phyloP scores from a whole-genome alignment of 257 asterid genomes.

The Jacaranda mimosifolia region DNA sequence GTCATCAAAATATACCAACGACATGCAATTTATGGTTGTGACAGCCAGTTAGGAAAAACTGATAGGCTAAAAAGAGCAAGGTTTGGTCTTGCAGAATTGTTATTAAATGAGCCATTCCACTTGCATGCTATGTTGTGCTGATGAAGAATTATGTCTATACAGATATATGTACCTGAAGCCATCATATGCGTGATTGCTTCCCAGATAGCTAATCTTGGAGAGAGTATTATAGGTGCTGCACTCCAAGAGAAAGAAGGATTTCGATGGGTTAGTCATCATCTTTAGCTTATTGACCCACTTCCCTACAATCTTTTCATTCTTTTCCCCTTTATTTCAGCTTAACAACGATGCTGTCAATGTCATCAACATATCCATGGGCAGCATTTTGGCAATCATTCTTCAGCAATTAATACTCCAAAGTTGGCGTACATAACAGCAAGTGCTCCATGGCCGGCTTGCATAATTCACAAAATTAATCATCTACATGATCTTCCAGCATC shows the following conservation, averaged over 20 bases:
- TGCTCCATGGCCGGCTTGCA: too few relatives aligned
- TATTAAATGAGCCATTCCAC: conserved; percentile 24
- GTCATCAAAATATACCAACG: not conserved
- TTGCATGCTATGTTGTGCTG: not conserved
- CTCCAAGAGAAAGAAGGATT: conserved; percentile 62
- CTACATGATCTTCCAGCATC: too few relatives aligned
- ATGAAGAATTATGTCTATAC: conserved; percentile 35
- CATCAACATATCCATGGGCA: conserved; percentile 85
- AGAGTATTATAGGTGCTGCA: conserved; percentile 90
- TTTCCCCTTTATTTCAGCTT: conserved; percentile 43
- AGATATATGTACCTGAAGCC: conserved; percentile 67
- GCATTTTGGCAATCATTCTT: conserved; percentile 79
- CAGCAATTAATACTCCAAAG: conserved; percentile 51
- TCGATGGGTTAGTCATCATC: conserved; percentile 49
- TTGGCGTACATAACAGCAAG: conserved; percentile 9
- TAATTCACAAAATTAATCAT: too few relatives aligned
- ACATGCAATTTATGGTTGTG: not conserved
- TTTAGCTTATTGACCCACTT: conserved; percentile 16
- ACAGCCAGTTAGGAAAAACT: not conserved
- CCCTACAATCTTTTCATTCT: not conserved
- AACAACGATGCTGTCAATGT: conserved; percentile 87
- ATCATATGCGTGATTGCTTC: conserved; percentile 78
- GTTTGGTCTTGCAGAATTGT: not conserved
- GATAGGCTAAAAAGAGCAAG: not conserved
- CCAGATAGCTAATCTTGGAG: conserved; percentile 97